Percentiles rank a stretch among this genome's conserved stretches.
These are phyloP conservation scores for Epichloe sibirici DNA, from an alignment of 2,329 filamentous ascomycete species.

Conservation along the genomic window DNA sequence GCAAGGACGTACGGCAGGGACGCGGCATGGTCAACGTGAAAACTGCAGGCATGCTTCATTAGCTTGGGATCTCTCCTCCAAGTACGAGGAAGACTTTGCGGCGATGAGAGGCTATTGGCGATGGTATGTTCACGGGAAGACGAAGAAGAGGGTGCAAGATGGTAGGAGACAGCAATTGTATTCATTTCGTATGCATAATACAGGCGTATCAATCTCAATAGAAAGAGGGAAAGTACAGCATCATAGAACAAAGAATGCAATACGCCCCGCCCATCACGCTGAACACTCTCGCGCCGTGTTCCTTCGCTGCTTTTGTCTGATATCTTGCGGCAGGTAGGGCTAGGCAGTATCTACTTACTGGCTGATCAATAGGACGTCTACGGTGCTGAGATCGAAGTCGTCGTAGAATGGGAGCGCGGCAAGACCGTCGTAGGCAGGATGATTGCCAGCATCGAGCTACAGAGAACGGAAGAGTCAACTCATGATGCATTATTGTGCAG, in stretches of 20 bases:
- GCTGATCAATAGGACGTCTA: constrained; percentile 94
- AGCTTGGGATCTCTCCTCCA: background rate
- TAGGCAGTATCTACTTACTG: constrained; percentile 57
- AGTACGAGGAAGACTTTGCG: background rate
- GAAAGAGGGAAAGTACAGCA: background rate
- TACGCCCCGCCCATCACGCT: background rate
- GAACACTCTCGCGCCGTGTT: background rate
- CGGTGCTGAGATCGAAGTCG: constrained; percentile 93
- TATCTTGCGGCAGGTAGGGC: background rate
- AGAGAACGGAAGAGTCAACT: constrained; percentile 1
- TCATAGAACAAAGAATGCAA: background rate
- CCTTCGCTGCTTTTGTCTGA: background rate
- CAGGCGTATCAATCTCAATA: constrained; percentile 13
- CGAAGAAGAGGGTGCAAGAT: constrained; percentile 1
- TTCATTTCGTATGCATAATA: constrained; percentile 22
- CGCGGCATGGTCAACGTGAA: constrained; percentile 96
- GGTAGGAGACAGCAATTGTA: constrained; percentile 21
- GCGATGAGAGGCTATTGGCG: background rate
- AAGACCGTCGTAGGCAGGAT: constrained; percentile 90
- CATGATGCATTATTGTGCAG: background rate
- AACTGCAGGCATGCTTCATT: constrained; percentile 37
- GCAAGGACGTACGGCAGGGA: constrained; percentile 95
- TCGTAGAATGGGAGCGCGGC: constrained; percentile 94
- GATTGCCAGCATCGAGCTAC: constrained; percentile 91
- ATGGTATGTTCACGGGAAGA: background rate